Evolutionary conservation across 257 asterid genomes (phyloP), one percentile per base, ranked within the genome.

Genomic region (Vinca minor): DNA sequence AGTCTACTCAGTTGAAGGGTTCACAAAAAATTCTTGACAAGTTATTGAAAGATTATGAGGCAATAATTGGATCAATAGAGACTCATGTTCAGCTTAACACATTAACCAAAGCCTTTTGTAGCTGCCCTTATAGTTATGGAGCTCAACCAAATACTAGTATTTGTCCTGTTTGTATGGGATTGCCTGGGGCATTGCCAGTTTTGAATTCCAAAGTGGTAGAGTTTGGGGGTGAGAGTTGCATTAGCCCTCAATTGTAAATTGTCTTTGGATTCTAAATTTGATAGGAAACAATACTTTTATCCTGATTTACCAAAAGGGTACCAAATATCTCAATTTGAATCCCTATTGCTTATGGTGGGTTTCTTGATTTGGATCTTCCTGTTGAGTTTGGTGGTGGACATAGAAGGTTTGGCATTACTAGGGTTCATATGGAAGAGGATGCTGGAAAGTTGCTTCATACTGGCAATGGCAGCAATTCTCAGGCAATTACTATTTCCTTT

Each of bases 361-460:
- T 69, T 73, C 41, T 89, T 47, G 97, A 93, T 74, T 88, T 93
- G 65, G 98, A 89, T 78, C 86, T 93, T 76, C 95, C 98, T 1
- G 73, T 93, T 65, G 98, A 93, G 79, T 84, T 79, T 67, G 97
- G 98, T 61, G 98, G 97, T 9, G 98, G 98, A 44, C 98, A 93
- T 68, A 86, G 91, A 69, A 78, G 80, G 77, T 89, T 93, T 71
- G 96, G 98, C 18, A 64, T 93, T 59, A 93, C 98, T 59, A 76
- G 97, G 78, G 97, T 93, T 77, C 98, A 89, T 61, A 93, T 93
- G 97, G 98, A 92, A 77, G 98, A 92, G 76, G 97, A 92, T 83
- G 98, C 97, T 69, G 98, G 97, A 49, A 92, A 92, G 85, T 78
- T 84, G 76, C 86, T 92, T 74, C 98, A 92, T 73, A 85, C 96